These are phyloP conservation scores for Cyclocybe cylindracea DNA, from an alignment of 768 basidiomycete genomes.

Conservation along the genomic window DNA sequence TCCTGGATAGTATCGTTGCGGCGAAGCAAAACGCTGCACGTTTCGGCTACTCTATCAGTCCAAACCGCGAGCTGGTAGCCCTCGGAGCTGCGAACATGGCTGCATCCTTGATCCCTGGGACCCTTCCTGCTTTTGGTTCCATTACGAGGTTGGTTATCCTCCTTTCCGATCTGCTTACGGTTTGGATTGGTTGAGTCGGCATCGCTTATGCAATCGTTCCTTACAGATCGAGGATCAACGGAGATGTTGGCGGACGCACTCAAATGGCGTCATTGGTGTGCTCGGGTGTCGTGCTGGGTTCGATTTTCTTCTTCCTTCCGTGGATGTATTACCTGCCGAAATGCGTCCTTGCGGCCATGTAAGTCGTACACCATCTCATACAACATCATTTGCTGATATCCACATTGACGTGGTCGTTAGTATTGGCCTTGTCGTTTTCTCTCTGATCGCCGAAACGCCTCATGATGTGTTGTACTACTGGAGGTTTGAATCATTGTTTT, in stretches of 20 bases:
- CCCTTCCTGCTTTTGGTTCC: conserved; percentile 89
- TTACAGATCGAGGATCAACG: conserved; percentile 82
- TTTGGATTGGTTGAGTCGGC: too few species aligned
- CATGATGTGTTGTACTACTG: conserved; percentile 86
- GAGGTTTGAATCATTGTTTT: conserved; percentile 48
- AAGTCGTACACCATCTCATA: conserved; percentile 26
- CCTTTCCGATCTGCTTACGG: background rate
- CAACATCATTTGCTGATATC: background rate
- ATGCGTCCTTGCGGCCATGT: conserved; percentile 89
- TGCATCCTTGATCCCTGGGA: conserved; percentile 83
- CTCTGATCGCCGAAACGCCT: conserved; percentile 82
- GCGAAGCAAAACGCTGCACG: conserved; percentile 90
- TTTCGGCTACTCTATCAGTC: conserved; percentile 86
- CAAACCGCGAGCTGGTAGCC: conserved; percentile 95
- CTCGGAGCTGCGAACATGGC: conserved; percentile 82
- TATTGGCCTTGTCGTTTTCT: conserved; percentile 83
- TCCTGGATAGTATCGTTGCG: conserved; percentile 92
- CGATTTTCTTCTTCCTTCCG: conserved; percentile 89
- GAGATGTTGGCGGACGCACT: conserved; percentile 83
- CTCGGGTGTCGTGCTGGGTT: conserved; percentile 70
- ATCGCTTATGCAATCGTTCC: background rate
- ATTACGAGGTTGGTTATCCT: conserved; percentile 70
- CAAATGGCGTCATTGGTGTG: conserved; percentile 89
- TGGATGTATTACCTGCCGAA: conserved; percentile 86
- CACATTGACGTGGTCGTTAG: conserved; percentile 36